Base-by-base conservation (phyloP, 768 basidiomycete species). In the Amanita polypyramis region DNA sequence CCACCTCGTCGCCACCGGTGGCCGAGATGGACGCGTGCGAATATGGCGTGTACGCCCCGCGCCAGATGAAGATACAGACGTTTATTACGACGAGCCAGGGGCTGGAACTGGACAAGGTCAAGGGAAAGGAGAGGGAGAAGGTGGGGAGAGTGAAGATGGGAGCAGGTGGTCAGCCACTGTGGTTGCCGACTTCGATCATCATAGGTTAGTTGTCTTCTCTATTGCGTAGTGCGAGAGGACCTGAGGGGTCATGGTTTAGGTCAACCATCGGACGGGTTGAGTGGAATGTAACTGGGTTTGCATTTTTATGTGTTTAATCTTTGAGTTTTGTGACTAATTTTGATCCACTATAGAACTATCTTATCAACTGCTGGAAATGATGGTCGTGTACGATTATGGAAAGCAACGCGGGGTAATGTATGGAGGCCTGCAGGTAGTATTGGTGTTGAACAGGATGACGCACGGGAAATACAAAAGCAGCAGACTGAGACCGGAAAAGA, bases 1-100 rank as follows among this genome's bases (percentile, higher is more conserved):
- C 63, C 95, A 98, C 58, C 83, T 97, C 33, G 75, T 98, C 51
- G 96, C 95, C 1, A 89, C 91, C 0, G 96, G 93, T 12, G 72
- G 80, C 25, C 73, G 92, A 25, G 93, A 96, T 60, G 92, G 93
- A 1, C 75, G 77, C 38, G 92, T 97, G 10, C 67, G 91, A 52
- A 88, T 99, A 53, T 97, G 93, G 93, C 80, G 80, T 52, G 69
- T 96, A 23, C 75, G 73, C 52, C 85, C 88, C 8, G 38, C 47
- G 3, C 47, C 29, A 9, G 47, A 49, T 10, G 47, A 49, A 19
- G 47, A 49, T 15, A 11, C 17, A 2, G 40, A 49, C 21, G 5
- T 32, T 21, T 49, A 41, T 21, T 49, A 49, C 15, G 70, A 67
- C 0, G 70, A 73, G 37, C 74, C 76, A 4, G 60, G 37, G 17